phyloP scores from a whole-genome alignment of 2,329 filamentous ascomycete species.

The Hypoxylon sp. region DNA sequence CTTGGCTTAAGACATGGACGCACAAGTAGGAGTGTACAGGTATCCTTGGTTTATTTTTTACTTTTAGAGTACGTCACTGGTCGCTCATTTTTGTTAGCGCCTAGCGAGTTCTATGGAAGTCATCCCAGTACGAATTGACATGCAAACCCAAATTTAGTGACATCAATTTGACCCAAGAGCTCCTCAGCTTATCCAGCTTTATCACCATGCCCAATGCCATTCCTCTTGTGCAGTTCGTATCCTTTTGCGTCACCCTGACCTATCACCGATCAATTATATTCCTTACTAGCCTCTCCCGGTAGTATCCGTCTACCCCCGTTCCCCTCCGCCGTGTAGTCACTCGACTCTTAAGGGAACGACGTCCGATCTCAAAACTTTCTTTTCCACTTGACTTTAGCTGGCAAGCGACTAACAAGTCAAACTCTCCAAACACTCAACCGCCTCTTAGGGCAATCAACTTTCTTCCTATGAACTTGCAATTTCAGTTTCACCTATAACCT shows the following conservation, averaged over 20 bases:
- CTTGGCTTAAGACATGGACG: not conserved
- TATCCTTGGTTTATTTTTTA: conserved; percentile 32
- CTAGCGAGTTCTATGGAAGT: conserved; percentile 20
- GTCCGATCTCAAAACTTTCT: conserved; percentile 41
- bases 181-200: conserved; percentile 31
- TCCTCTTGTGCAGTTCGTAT: conserved; percentile 19
- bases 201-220: conserved; percentile 24
- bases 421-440: conserved; percentile 5
- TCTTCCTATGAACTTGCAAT: conserved; percentile 41
- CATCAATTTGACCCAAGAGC: conserved; percentile 43
- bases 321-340: conserved; percentile 32
- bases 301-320: conserved; percentile 34
- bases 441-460: conserved; percentile 7
- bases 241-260: conserved; percentile 38
- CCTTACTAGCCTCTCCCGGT: conserved; percentile 35
- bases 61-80: conserved; percentile 40
- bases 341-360: conserved; percentile 35
- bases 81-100: conserved; percentile 32
- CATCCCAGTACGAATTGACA: conserved; percentile 25
- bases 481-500: conserved; percentile 13
- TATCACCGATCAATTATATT: conserved; percentile 32
- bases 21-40: not conserved
- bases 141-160: conserved; percentile 36
- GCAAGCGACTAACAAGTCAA: conserved; percentile 11
- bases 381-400: conserved; percentile 20